Conservation (phyloP, 495 filamentous ascomycete genomes). For the Talaromyces wortmannii region DNA sequence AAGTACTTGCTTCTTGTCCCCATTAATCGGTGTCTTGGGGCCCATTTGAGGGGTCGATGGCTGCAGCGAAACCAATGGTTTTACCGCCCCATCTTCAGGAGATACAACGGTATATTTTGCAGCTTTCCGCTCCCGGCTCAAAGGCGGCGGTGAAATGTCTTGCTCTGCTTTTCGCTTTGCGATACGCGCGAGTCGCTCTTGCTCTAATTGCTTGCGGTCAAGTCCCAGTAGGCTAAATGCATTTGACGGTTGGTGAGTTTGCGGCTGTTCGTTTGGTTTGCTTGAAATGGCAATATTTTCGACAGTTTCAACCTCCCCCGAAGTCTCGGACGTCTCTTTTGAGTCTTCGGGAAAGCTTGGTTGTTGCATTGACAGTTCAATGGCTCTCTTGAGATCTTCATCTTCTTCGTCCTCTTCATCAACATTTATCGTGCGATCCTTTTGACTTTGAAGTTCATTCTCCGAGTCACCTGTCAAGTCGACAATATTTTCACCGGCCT, state of each 20-base stretch:
- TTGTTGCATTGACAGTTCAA: constrained; percentile 43
- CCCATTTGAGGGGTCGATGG: neutral
- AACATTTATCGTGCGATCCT: constrained; percentile 22
- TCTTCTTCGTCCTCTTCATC: constrained; percentile 34
- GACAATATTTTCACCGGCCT: constrained; percentile 16
- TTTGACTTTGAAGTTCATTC: constrained; percentile 20
- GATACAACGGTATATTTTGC: constrained; percentile 5
- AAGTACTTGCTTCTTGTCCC: neutral
- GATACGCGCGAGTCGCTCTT: constrained; percentile 67
- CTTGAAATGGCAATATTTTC: neutral
- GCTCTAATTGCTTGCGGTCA: constrained; percentile 78
- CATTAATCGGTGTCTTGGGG: neutral
- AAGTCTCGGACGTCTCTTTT: neutral
- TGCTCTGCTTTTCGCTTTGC: constrained; percentile 51
- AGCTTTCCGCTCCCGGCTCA: constrained; percentile 13
- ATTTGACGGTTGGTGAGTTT: neutral
- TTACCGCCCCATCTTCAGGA: neutral
- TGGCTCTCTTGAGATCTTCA: constrained; percentile 43
- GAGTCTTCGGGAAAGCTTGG: neutral
- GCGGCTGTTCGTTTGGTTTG: neutral
- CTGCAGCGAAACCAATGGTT: neutral
- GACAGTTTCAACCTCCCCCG: neutral
- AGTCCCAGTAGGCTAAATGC: constrained; percentile 39
- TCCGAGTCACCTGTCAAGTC: constrained; percentile 33
- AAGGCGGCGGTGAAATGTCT: constrained; percentile 29